A percentile compares a stretch with the other conserved stretches of the same genome.
Evolutionary conservation across 768 basidiomycete genomes (phyloP).

Genomic region (Kondoa subrosea): DNA sequence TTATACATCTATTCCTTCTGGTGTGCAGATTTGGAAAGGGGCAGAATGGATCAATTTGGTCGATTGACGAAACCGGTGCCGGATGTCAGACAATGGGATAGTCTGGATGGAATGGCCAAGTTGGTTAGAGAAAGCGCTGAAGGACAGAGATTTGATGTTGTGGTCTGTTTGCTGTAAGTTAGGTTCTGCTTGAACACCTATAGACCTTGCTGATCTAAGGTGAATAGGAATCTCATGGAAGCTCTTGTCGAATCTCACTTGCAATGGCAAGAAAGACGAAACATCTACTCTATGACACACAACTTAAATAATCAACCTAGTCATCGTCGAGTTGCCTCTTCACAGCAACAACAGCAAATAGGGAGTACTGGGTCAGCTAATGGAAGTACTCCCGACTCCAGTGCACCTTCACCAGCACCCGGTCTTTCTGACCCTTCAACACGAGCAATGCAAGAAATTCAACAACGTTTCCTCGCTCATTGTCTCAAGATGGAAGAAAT

Average conservation of each 20-base stretch:
- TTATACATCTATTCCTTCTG: conserved; percentile 72
- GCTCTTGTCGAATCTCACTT: conserved; percentile 17
- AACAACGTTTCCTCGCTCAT: not conserved
- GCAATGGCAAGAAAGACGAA: not conserved
- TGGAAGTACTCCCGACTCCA: not conserved
- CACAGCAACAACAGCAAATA: not conserved
- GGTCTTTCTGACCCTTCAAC: not conserved
- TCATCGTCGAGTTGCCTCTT: no score
- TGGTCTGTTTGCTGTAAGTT: conserved; percentile 14
- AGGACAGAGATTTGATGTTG: conserved; percentile 14
- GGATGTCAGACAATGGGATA: conserved; percentile 21
- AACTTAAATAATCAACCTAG: no score
- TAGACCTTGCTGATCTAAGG: not conserved
- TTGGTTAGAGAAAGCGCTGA: conserved; percentile 23
- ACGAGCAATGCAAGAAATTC: not conserved
- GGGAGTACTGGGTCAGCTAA: not conserved
- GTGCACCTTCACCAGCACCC: not conserved
- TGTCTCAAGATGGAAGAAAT: not conserved
- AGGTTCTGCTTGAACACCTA: not conserved
- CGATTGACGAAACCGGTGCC: conserved; percentile 17
- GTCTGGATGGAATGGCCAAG: conserved; percentile 24
- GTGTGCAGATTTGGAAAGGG: conserved; percentile 45
- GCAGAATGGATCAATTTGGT: not conserved
- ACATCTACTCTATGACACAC: not conserved
- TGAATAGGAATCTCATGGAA: conserved; percentile 14